Evolutionary conservation across 805 yeast species (phyloP).

Genomic region (Barnettozyma populi): DNA sequence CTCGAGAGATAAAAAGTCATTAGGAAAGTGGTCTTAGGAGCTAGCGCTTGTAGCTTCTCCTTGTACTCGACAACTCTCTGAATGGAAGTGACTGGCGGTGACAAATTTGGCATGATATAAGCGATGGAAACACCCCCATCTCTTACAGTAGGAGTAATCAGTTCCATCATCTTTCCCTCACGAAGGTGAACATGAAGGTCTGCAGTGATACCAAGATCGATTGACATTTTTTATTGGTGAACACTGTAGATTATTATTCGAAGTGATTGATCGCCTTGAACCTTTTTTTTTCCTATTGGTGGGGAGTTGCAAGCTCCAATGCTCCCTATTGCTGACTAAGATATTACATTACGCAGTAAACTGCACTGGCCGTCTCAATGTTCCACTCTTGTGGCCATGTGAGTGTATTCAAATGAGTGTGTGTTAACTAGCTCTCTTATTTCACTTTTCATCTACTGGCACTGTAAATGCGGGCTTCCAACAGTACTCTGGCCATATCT

Average conservation of each 20-base stretch:
- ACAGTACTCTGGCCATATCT: too few relatives aligned
- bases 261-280: not conserved
- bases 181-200: slow-evolving; percentile 97
- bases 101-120: slow-evolving; percentile 93
- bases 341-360: not conserved
- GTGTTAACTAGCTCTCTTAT: too few relatives aligned
- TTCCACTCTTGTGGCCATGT: too few relatives aligned
- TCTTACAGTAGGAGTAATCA: slow-evolving; percentile 83
- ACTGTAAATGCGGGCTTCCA: too few relatives aligned
- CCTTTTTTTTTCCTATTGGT: not conserved
- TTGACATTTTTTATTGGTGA: not conserved
- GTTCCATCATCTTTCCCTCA: slow-evolving; percentile 89
- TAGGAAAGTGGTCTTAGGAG: slow-evolving; percentile 81
- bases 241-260: too few relatives aligned
- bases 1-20: slow-evolving; percentile 85
- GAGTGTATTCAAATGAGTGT: too few relatives aligned
- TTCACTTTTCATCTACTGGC: too few relatives aligned
- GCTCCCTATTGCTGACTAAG: too few relatives aligned
- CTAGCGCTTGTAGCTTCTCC: slow-evolving; percentile 49
- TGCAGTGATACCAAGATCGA: slow-evolving; percentile 63
- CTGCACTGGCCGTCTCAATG: too few relatives aligned
- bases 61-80: slow-evolving; percentile 70
- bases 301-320: too few relatives aligned
- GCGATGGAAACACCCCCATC: slow-evolving; percentile 91
- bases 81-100: slow-evolving; percentile 83